These are phyloP conservation scores for Cucurbita ficifolia DNA, from an alignment of 306 rosid genomes.

Conservation along the genomic window DNA sequence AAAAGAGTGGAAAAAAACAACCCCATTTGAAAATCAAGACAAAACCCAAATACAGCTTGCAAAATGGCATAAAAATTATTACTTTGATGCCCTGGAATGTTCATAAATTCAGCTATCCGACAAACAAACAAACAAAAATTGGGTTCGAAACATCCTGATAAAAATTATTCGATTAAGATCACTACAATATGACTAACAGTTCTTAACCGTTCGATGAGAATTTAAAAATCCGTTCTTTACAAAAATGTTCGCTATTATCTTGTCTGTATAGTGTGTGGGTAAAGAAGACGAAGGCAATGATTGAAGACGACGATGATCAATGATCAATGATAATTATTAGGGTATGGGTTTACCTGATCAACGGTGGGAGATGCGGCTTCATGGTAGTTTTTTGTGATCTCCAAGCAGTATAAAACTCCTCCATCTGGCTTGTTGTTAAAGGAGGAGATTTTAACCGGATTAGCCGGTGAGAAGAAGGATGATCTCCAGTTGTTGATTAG, in stretches of 20 bases:
- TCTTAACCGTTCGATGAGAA: too few relatives aligned
- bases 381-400: conserved; percentile 71
- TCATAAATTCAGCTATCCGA: neutral
- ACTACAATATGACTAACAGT: too few relatives aligned
- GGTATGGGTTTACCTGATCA: conserved; percentile 33
- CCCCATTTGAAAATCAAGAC: neutral
- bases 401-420: conserved; percentile 82
- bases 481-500: conserved; percentile 92
- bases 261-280: too few relatives aligned
- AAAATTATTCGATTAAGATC: too few relatives aligned
- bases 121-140: neutral
- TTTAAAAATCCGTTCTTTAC: too few relatives aligned
- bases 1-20: neutral
- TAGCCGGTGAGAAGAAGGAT: conserved; percentile 68
- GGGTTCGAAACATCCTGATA: too few relatives aligned
- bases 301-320: too few relatives aligned
- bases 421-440: conserved; percentile 47
- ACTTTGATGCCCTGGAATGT: neutral
- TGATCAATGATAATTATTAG: too few relatives aligned
- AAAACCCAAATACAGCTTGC: conserved; percentile 21
- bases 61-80: neutral
- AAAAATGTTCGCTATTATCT: too few relatives aligned
- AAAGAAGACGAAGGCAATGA: too few relatives aligned
- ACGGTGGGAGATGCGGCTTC: conserved; percentile 27
- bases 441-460: conserved; percentile 68